Conservation (phyloP, 2,329 filamentous ascomycete species). For the Ophiocordyceps camponoti-saundersi region DNA sequence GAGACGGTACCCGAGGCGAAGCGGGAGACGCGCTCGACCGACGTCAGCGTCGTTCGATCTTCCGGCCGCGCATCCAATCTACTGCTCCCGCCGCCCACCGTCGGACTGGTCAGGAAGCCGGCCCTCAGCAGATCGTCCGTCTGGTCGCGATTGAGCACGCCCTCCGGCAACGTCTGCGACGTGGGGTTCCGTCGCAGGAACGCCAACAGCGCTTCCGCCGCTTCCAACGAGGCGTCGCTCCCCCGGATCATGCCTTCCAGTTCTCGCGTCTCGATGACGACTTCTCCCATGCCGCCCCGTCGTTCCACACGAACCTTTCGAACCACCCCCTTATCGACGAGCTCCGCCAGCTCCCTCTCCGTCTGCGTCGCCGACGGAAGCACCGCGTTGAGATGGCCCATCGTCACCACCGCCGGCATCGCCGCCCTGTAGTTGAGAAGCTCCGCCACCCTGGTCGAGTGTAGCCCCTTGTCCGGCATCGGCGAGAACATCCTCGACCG, state of each 20-base stretch:
- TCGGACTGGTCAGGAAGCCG: constrained; percentile 46
- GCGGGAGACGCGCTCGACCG: constrained; percentile 43
- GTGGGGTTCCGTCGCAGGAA: constrained; percentile 35
- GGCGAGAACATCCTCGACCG: constrained; percentile 44
- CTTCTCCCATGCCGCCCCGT: constrained; percentile 45
- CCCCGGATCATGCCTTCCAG: constrained; percentile 30
- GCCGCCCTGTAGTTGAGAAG: constrained; percentile 41
- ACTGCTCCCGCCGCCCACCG: constrained; percentile 15
- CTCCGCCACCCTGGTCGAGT: constrained; percentile 43
- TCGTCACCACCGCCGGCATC: constrained; percentile 47
- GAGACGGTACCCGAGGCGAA: constrained; percentile 52
- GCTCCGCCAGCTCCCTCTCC: constrained; percentile 49
- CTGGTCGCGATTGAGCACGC: constrained; percentile 24
- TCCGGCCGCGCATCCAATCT: constrained; percentile 31
- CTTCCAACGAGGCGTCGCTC: constrained; percentile 18
- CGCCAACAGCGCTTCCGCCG: constrained; percentile 32
- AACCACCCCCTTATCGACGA: constrained; percentile 38
- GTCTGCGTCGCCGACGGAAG: constrained; percentile 43
- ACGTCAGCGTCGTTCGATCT: constrained; percentile 37
- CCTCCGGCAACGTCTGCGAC: constrained; percentile 13
- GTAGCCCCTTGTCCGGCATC: constrained; percentile 47
- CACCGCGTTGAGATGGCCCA: constrained; percentile 49
- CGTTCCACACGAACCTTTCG: constrained; percentile 46
- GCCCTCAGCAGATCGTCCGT: constrained; percentile 41
- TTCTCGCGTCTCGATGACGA: constrained; percentile 39